Conservation (phyloP, 495 filamentous ascomycete genomes). For the Thermothielavioides terrestris region DNA sequence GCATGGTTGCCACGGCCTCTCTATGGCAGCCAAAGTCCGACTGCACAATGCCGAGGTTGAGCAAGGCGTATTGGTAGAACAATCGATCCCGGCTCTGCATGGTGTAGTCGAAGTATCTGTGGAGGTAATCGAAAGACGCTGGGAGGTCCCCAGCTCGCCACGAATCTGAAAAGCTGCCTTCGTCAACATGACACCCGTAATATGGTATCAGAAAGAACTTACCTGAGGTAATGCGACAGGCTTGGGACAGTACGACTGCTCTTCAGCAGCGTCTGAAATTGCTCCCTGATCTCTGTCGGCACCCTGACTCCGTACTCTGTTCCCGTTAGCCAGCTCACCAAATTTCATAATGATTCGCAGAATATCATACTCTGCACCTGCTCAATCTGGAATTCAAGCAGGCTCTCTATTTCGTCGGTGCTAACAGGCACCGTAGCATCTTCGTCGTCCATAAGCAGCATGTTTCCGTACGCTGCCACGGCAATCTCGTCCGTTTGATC, state of each 20-base stretch:
- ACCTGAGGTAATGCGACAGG: conserved; percentile 70
- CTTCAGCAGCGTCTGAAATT: conserved; percentile 58
- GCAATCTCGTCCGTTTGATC: conserved; percentile 33
- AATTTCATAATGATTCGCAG: too few relatives aligned
- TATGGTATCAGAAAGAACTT: conserved; percentile 13
- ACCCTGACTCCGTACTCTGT: conserved; percentile 53
- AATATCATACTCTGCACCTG: conserved; percentile 65
- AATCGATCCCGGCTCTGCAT: conserved; percentile 74
- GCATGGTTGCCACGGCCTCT: conserved; percentile 87
- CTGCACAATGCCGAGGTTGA: conserved; percentile 87
- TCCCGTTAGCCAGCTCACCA: background rate
- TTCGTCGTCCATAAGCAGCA: conserved; percentile 42
- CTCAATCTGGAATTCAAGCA: conserved; percentile 81
- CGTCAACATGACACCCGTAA: conserved; percentile 17
- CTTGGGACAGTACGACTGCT: conserved; percentile 59
- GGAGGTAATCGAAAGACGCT: conserved; percentile 79
- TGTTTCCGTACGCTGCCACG: conserved; percentile 53
- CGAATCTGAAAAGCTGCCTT: conserved; percentile 68
- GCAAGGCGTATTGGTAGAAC: conserved; percentile 95
- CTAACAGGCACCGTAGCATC: conserved; percentile 45
- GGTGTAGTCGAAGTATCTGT: conserved; percentile 95
- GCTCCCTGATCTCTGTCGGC: conserved; percentile 54
- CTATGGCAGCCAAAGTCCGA: conserved; percentile 88
- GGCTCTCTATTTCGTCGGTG: conserved; percentile 71
- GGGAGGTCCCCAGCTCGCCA: conserved; percentile 90